Evolutionary conservation across 768 basidiomycete species (phyloP).

Genomic region (Gloeostereum incarnatum): DNA sequence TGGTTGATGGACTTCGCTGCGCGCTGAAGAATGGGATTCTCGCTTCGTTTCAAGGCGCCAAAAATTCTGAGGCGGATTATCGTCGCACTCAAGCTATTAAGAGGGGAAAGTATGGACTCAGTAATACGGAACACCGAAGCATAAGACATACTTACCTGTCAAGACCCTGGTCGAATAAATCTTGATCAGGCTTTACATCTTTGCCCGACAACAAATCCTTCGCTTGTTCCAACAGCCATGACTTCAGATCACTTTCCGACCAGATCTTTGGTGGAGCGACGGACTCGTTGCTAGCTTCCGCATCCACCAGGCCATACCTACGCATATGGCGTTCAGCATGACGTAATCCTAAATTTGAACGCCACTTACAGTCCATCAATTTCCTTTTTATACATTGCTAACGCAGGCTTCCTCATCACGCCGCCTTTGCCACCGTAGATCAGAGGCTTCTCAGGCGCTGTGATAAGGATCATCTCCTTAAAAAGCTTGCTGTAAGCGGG

Average conservation of each 20-base stretch:
- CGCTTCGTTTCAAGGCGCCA: slow-evolving; percentile 16
- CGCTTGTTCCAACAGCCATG: slow-evolving; percentile 15
- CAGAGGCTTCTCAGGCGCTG: slow-evolving; percentile 26
- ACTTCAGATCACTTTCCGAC: slow-evolving; percentile 7
- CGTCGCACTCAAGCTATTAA: slow-evolving; percentile 24
- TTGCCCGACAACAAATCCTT: slow-evolving; percentile 7
- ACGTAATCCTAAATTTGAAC: not conserved
- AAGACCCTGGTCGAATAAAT: slow-evolving; percentile 25
- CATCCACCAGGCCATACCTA: slow-evolving; percentile 16
- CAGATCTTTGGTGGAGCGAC: slow-evolving; percentile 11
- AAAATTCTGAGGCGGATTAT: slow-evolving; percentile 27
- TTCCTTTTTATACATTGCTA: slow-evolving; percentile 32
- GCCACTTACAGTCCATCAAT: slow-evolving; percentile 32
- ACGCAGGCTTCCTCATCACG: slow-evolving; percentile 30
- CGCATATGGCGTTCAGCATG: not conserved
- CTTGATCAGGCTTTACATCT: slow-evolving; percentile 7
- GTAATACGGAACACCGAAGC: not conserved
- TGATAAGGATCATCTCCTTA: slow-evolving; percentile 42
- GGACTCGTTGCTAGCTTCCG: slow-evolving; percentile 8
- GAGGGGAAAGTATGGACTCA: not conserved
- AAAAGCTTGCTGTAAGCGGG: slow-evolving; percentile 38
- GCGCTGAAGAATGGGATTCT: slow-evolving; percentile 5
- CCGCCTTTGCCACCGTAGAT: slow-evolving; percentile 39
- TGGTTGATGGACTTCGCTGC: slow-evolving; percentile 14
- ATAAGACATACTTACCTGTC: no score